A percentile compares a stretch with the other conserved stretches of the same genome.
phyloP scores from a whole-genome alignment of 192 early-diverging fungal genomes.

The Entrophospora sp. region DNA sequence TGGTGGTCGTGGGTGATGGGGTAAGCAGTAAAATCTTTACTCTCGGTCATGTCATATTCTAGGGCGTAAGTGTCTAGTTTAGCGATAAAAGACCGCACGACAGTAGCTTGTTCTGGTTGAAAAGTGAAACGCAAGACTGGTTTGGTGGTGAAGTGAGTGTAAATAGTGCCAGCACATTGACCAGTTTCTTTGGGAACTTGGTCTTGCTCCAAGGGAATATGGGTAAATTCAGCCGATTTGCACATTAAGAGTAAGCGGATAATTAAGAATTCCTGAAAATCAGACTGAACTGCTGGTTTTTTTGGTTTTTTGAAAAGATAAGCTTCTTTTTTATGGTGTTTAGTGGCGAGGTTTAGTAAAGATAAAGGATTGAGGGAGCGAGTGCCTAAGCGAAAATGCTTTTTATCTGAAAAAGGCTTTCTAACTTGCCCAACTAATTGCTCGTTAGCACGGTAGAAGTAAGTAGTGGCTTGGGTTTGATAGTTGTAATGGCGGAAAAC shows the following conservation, averaged over 20 bases:
- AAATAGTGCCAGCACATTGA: background rate
- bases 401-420: background rate
- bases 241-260: background rate
- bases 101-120: background rate
- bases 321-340: background rate
- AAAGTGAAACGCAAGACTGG: background rate
- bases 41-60: background rate
- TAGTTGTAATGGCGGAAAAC: slow-evolving; percentile 1
- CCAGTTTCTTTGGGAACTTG: background rate
- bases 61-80: slow-evolving; percentile 2
- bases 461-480: background rate
- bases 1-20: background rate
- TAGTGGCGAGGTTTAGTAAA: background rate
- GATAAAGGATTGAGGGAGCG: background rate
- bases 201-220: background rate
- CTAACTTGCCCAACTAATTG: background rate
- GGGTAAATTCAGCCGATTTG: background rate
- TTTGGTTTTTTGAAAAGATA: background rate
- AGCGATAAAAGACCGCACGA: background rate
- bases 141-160: background rate
- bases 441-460: background rate
- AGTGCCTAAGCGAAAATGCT: background rate
- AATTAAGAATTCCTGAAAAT: slow-evolving; percentile 4
- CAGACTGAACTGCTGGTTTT: background rate
- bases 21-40: background rate